Evolutionary conservation across 192 early-diverging fungal genomes (phyloP), one percentile per base, ranked within the genome.

Genomic region (Coemansia sp.): DNA sequence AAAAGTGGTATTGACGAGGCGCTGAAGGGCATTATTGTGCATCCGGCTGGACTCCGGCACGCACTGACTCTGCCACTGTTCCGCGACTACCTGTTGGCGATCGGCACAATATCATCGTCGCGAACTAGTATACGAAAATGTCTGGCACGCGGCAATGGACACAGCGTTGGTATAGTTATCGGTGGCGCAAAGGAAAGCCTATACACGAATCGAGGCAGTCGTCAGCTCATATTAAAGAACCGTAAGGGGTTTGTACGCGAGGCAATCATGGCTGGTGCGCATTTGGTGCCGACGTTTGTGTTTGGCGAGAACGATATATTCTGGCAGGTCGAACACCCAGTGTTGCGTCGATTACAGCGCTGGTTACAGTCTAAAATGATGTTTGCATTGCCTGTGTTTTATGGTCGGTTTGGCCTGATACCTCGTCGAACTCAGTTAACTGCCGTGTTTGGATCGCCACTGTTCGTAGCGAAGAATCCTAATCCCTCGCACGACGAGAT

Each of bases 261-360:
- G 53, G 97, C 97, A 6, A 86, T 98, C 6, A 84, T 86, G 42
- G 88, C 92, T 40, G 93, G 93, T 3, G 91, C 96, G 2, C 80
- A 80, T 8, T 80, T 99, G 9, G 92, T 95, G 7, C 97, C 97
- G 19, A 89, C 93, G 0, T 93, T 93, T 78, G 86, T 88, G 16
- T 98, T 99, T 86, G 97, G 97, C 43, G 96, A 99, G 74, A 96
- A 94, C 75, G 93, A 98, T 62, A 75, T 96, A 23, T 97, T 91
- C 80, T 86, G 89, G 39, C 93, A 95, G 52, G 82, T 93, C 38
- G 82, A 87, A 64, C 91, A 93, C 64, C 85, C 80, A 1, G 58
- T 87, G 50, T 55, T 95, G 21, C 87, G 88, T 23, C 75, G 73
- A 6, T 59, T 92, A 52, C 95, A 97, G 76, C 78, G 83, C 28